phyloP scores from a whole-genome alignment of 1,284 basidiomycete genomes.

The Schizophyllum amplum region DNA sequence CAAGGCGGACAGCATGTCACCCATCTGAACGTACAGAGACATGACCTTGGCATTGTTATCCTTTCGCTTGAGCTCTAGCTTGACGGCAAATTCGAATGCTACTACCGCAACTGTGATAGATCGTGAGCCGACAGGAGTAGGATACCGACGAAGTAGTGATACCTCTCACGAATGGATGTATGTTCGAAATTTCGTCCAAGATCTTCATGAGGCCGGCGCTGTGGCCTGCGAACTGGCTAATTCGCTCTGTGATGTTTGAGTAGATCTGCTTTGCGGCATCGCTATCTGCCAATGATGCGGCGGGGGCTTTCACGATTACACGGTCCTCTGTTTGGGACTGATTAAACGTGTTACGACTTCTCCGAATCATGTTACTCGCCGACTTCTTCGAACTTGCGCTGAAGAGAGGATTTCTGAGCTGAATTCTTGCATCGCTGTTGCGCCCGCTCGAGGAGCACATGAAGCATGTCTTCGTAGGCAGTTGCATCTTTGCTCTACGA shows the following conservation, averaged over 20 bases:
- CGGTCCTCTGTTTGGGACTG: too few relatives aligned
- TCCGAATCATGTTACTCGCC: too few relatives aligned
- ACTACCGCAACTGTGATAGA: conserved; percentile 28
- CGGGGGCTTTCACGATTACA: too few relatives aligned
- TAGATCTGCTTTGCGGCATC: too few relatives aligned
- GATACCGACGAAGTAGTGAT: not conserved
- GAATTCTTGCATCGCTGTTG: too few relatives aligned
- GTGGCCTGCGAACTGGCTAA: conserved; percentile 16
- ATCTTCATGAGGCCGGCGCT: conserved; percentile 17
- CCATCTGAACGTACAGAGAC: conserved; percentile 35
- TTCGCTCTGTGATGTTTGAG: conserved; percentile 13
- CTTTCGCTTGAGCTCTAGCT: conserved; percentile 30
- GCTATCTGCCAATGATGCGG: too few relatives aligned
- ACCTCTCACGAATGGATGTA: conserved; percentile 25
- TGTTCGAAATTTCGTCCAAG: conserved; percentile 15
- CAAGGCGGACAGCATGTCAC: conserved; percentile 33
- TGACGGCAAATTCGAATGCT: conserved; percentile 35
- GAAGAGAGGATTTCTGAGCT: too few relatives aligned
- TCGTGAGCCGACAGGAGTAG: not conserved
- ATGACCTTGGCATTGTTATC: conserved; percentile 36
- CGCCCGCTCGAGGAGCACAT: too few relatives aligned
- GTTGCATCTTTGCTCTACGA: too few relatives aligned
- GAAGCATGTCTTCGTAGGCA: too few relatives aligned
- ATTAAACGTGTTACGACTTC: too few relatives aligned
- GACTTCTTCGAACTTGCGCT: too few relatives aligned